These are phyloP conservation scores for Phytophthora kernoviae DNA, from an alignment of 352 stramenopile genomes.

Conservation along the genomic window DNA sequence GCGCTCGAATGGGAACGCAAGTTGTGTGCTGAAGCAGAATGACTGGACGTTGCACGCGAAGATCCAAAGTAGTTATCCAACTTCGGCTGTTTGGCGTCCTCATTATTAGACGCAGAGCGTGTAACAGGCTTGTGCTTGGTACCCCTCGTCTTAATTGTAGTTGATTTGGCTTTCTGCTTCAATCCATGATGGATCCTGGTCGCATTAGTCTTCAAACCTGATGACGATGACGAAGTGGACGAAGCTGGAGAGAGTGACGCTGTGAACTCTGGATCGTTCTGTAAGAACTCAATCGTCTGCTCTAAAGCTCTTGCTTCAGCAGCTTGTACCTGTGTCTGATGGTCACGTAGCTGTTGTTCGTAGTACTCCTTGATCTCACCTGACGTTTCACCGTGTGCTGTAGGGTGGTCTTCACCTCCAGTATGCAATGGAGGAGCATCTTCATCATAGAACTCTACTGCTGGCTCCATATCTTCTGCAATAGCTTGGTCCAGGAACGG, in stretches of 20 bases:
- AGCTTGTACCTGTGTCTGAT: slow-evolving; percentile 35
- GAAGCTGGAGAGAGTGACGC: slow-evolving; percentile 33
- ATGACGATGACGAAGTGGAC: slow-evolving; percentile 25
- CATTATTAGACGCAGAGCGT: slow-evolving; percentile 22
- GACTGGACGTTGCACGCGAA: slow-evolving; percentile 20
- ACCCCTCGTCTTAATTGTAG: slow-evolving; percentile 12
- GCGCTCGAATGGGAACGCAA: slow-evolving; percentile 24
- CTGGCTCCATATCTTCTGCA: slow-evolving; percentile 26
- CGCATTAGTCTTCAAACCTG: background rate
- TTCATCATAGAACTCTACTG: slow-evolving; percentile 60
- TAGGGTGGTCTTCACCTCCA: slow-evolving; percentile 27
- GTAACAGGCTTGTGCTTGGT: slow-evolving; percentile 29
- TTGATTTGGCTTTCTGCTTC: slow-evolving; percentile 15
- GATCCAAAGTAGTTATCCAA: slow-evolving; percentile 47
- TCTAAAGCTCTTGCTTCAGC: slow-evolving; percentile 44
- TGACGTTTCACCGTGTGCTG: slow-evolving; percentile 7
- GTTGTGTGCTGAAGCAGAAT: slow-evolving; percentile 10
- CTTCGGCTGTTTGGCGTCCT: slow-evolving; percentile 46
- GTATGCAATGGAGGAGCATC: slow-evolving; percentile 41
- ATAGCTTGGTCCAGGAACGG: slow-evolving; percentile 43
- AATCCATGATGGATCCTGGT: slow-evolving; percentile 2
- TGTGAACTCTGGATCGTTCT: slow-evolving; percentile 53
- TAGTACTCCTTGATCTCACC: slow-evolving; percentile 53
- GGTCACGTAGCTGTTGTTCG: slow-evolving; percentile 38
- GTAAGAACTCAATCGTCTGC: slow-evolving; percentile 60